Conservation (phyloP, 2,329 filamentous ascomycete genomes). For the Elsinoe necatrix region DNA sequence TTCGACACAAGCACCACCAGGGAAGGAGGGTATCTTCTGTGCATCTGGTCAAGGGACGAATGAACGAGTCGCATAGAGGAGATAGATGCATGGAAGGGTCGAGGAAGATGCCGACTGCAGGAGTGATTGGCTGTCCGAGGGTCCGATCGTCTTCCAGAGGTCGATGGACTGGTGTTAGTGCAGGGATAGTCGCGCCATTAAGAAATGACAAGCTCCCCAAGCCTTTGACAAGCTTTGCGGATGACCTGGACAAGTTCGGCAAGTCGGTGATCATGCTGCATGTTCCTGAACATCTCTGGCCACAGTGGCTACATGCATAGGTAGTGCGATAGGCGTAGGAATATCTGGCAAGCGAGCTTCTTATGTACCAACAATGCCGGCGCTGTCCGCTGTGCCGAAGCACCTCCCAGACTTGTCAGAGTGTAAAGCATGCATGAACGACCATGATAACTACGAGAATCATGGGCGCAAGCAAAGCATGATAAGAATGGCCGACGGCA, state of each 20-base stretch:
- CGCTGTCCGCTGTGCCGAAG: neutral
- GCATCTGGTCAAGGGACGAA: neutral
- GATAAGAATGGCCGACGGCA: no score
- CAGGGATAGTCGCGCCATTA: neutral
- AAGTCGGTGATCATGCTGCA: neutral
- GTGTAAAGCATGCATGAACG: neutral
- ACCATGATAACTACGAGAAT: no score
- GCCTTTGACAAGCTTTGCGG: conserved; percentile 12
- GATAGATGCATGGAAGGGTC: neutral
- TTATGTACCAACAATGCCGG: neutral
- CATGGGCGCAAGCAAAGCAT: no score
- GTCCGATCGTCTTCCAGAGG: neutral
- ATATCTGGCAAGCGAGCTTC: neutral
- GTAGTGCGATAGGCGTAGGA: neutral
- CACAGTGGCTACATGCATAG: neutral
- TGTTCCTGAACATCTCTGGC: neutral
- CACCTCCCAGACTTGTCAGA: neutral
- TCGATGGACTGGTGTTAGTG: neutral
- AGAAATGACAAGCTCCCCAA: conserved; percentile 11
- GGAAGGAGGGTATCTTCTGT: neutral
- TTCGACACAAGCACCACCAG: neutral
- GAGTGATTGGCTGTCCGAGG: neutral
- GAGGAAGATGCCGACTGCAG: neutral
- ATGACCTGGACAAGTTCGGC: conserved; percentile 4
- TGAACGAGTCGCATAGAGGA: neutral